Evolutionary conservation across 257 asterid species (phyloP), one percentile per base, ranked within the genome.

Genomic region (Jasminum sambac): DNA sequence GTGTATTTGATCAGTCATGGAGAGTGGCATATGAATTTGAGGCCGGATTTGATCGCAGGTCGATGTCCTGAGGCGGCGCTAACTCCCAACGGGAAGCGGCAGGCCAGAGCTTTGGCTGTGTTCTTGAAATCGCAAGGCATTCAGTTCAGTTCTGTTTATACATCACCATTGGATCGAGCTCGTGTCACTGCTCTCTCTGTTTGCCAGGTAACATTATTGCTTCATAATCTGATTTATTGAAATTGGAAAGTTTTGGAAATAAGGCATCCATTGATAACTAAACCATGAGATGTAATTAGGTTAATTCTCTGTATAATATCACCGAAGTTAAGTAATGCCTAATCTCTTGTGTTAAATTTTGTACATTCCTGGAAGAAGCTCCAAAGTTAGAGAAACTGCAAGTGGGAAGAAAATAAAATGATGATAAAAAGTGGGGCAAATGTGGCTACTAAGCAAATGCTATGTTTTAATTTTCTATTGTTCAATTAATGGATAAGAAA

Each of bases 1-100:
- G 89, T 95, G 34, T 89, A 88, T 73, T 63, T 95, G 77, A 84
- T 95, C 36, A 82, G 90, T 78, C 97, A 95, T 73, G 98, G 95
- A 6, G 99, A 95, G 74, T 95, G 94, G 81, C 96, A 85, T 76
- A 85, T 86, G 93, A 95, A 83, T 75, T 61, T 95, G 83, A 81
- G 99, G 81, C 96, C 96, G 16, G 98, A 91, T 95, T 91, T 95
- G 93, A 72, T 95, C 57, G 83, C 81, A 25, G 99, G 99, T 5
- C 82, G 99, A 34, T 91, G 95, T 72, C 95, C 95, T 14, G 99
- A 91, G 59, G 90, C 96, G 3, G 84, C 90, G 19, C 90, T 95
- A 39, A 95, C 99, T n/a, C 84, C 96, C 64, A 91, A 77, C n/a
- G 99, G 99, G 44, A 94, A 88, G 74, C 92, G 99, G 11, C 99